A percentile compares a stretch with the other conserved stretches of the same genome.
Evolutionary conservation across 495 filamentous ascomycete genomes (phyloP).

Genomic region (Zalerion maritima): DNA sequence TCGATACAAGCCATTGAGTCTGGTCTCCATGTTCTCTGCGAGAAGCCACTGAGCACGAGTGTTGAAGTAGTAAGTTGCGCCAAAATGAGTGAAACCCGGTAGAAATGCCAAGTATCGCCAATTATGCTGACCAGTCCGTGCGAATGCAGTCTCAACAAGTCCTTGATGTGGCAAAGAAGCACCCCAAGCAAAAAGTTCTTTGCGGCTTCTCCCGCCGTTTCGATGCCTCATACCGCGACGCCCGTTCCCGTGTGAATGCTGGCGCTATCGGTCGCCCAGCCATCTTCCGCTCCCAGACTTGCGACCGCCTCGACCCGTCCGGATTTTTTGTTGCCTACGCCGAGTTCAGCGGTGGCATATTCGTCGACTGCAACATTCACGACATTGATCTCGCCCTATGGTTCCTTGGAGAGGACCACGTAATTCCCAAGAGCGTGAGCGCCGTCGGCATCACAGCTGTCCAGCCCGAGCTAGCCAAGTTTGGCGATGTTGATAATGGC

Average conservation of each 20-base stretch:
- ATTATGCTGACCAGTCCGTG: not conserved
- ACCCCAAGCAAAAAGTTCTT: slow-evolving; percentile 42
- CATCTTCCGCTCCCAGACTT: slow-evolving; percentile 41
- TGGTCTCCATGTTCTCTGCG: slow-evolving; percentile 40
- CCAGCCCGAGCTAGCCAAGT: slow-evolving; percentile 41
- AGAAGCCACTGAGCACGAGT: slow-evolving; percentile 38
- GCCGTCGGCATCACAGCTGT: slow-evolving; percentile 45
- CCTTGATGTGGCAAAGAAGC: slow-evolving; percentile 31
- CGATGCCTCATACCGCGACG: slow-evolving; percentile 40
- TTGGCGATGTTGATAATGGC: slow-evolving; percentile 48
- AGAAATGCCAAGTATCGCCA: not conserved
- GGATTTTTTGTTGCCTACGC: slow-evolving; percentile 45
- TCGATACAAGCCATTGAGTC: slow-evolving; percentile 40
- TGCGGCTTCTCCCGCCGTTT: slow-evolving; percentile 46
- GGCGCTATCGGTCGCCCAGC: slow-evolving; percentile 36
- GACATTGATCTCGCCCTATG: slow-evolving; percentile 44
- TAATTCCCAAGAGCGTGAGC: slow-evolving; percentile 34
- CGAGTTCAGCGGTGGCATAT: slow-evolving; percentile 38
- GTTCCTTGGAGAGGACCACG: slow-evolving; percentile 38
- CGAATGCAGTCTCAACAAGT: slow-evolving; percentile 33
- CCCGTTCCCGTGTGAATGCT: slow-evolving; percentile 26
- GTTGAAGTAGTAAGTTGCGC: slow-evolving; percentile 32
- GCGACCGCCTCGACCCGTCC: slow-evolving; percentile 39
- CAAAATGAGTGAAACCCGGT: not conserved
- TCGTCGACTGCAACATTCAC: slow-evolving; percentile 44